These are phyloP conservation scores for Colletotrichum destructivum DNA, from an alignment of 2,329 filamentous ascomycete genomes.

Conservation along the genomic window DNA sequence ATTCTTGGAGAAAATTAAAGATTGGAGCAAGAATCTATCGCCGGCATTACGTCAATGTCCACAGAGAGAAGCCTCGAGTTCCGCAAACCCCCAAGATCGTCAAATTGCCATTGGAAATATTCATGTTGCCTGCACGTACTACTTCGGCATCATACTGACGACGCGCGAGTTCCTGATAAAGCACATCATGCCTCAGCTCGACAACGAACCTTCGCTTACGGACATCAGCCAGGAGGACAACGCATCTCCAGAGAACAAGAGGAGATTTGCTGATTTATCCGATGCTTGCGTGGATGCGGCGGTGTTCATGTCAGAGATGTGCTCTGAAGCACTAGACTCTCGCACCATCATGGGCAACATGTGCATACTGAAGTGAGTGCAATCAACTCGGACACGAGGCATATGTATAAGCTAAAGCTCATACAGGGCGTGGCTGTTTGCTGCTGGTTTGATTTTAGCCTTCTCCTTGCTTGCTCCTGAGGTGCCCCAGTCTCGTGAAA, in stretches of 20 bases:
- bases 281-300: constrained; percentile 70
- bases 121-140: constrained; percentile 71
- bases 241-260: constrained; percentile 37
- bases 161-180: constrained; percentile 70
- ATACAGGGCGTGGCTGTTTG: constrained; percentile 58
- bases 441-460: constrained; percentile 70
- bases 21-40: constrained; percentile 63
- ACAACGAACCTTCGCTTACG: constrained; percentile 40
- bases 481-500: neutral
- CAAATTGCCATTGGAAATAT: constrained; percentile 63
- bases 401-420: too few species aligned
- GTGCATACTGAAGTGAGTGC: constrained; percentile 70
- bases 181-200: constrained; percentile 57
- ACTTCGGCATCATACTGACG: constrained; percentile 71
- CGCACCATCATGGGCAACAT: constrained; percentile 66
- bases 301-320: constrained; percentile 69
- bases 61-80: constrained; percentile 39
- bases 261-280: constrained; percentile 54
- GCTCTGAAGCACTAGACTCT: constrained; percentile 62
- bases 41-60: constrained; percentile 48
- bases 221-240: constrained; percentile 42
- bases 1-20: constrained; percentile 58
- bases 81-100: neutral
- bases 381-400: neutral
- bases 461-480: constrained; percentile 49